Conservation (phyloP, 1,139 yeast species). For the Hansenula anomala region DNA sequence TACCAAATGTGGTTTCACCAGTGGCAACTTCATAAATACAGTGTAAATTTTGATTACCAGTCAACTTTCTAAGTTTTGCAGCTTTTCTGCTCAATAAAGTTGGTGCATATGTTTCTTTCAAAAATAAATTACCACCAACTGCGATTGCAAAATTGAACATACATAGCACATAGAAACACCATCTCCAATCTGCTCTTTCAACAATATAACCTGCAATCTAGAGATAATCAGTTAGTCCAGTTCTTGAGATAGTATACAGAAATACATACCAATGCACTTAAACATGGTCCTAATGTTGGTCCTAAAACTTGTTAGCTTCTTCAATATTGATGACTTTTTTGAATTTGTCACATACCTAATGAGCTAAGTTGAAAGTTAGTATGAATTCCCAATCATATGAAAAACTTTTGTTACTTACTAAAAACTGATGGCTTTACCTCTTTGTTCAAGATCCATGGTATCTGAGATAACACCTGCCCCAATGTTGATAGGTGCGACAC, state of each 20-base stretch:
- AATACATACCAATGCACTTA: constrained; percentile 48
- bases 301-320: no score
- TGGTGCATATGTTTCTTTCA: constrained; percentile 59
- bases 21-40: constrained; percentile 53
- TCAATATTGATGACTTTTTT: no score
- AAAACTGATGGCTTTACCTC: constrained; percentile 56
- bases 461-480: constrained; percentile 75
- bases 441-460: constrained; percentile 43
- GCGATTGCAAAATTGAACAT: constrained; percentile 51
- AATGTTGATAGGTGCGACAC: constrained; percentile 61
- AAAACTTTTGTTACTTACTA: no score
- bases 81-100: constrained; percentile 46
- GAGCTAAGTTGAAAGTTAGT: no score
- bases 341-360: no score
- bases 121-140: constrained; percentile 36
- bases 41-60: constrained; percentile 53
- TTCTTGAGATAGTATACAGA: no score
- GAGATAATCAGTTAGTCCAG: no score
- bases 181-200: constrained; percentile 45
- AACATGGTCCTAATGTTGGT: constrained; percentile 56
- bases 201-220: constrained; percentile 50
- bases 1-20: constrained; percentile 34
- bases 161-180: constrained; percentile 57
- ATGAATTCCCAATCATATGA: no score
- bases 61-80: constrained; percentile 35